Percentiles rank a stretch among this genome's conserved stretches.
These are phyloP conservation scores for Ceratocystis lukuohia DNA, from an alignment of 2,329 filamentous ascomycete species.

Conservation along the genomic window DNA sequence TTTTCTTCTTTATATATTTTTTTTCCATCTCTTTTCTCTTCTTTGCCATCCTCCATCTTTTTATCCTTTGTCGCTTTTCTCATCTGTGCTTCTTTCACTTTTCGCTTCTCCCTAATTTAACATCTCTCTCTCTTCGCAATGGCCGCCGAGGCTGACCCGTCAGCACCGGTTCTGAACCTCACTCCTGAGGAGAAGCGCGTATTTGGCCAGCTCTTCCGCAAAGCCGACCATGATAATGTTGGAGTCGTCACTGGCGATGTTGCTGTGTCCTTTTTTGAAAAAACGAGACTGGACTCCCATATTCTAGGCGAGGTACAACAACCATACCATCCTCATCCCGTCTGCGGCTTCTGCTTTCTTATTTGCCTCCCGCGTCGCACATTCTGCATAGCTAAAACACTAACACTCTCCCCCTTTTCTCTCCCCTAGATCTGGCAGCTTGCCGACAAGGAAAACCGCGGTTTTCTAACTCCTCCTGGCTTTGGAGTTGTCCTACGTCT, in stretches of 20 bases:
- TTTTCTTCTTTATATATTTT: background rate
- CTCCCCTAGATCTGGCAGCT: constrained; percentile 85
- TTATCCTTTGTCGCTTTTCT: background rate
- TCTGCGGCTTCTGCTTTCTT: background rate
- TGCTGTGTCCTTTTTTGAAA: constrained; percentile 95
- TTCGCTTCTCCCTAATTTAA: background rate
- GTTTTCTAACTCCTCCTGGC: constrained; percentile 79
- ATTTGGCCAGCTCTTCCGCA: constrained; percentile 84
- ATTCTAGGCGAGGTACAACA: constrained; percentile 68
- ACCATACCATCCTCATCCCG: background rate
- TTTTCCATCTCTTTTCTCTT: background rate
- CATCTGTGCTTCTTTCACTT: background rate
- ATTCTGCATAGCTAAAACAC: background rate
- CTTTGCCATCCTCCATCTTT: background rate
- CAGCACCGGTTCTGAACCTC: constrained; percentile 61
- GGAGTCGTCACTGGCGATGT: constrained; percentile 92
- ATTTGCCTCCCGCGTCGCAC: background rate
- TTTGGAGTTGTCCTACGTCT: constrained; percentile 87
- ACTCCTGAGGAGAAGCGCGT: constrained; percentile 83
- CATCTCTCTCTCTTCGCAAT: background rate
- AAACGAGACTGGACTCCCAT: constrained; percentile 75
- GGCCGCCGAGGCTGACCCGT: constrained; percentile 19
- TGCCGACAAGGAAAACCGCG: constrained; percentile 90
- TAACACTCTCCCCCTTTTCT: background rate
- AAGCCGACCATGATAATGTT: constrained; percentile 81